Evolutionary conservation across 345 rosid genomes (phyloP), one percentile per base, ranked within the genome.

Genomic region (Eucalyptus regnans): DNA sequence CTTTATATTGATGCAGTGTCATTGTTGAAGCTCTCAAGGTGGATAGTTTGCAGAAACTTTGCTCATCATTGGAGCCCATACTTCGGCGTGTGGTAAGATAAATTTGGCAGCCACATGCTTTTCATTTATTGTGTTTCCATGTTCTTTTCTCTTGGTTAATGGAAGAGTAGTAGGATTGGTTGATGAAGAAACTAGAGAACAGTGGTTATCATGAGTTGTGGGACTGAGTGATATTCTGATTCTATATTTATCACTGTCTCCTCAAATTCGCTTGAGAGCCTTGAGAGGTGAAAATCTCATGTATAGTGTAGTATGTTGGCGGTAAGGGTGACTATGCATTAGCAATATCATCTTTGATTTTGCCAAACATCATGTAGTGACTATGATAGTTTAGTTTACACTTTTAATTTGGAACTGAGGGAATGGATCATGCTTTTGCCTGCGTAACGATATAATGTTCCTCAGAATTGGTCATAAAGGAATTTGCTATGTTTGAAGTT

Each of bases 21-120:
- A 97, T 98, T 90, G 99, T 97, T 50, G 99, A 98, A 92, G 99
- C 99, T 86, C 91, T 98, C 50, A 98, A 98, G 97, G 96, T 98
- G 93, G 99, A 98, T 90, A 95, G 99, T 91, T 92, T 98, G 88
- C 99, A 98, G 90, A 98, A 97, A 93, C 96, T 98, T 89, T 98
- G 98, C 92, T 97, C 99, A 1, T 96, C 99, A 86, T 90, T 98
- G 92, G 99, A 98, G 93, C 99, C 99, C 12, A 94, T 98, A 90
- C 98, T 98, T 89, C 98, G 99, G 6, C 93, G 98, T 90, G 98
- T 98, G 92, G 99, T 96, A 92, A 94, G 97, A 51, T 92, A 94
- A 97, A 49, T 80, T 46, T 80, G 68, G n/a, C 31, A 49, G 50
- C 84, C 22, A 2, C 60, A 5, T 48, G 22, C 71, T 83, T 6